Conservation (phyloP, 2,329 filamentous ascomycete species). For the Curvularia eragrostidis region DNA sequence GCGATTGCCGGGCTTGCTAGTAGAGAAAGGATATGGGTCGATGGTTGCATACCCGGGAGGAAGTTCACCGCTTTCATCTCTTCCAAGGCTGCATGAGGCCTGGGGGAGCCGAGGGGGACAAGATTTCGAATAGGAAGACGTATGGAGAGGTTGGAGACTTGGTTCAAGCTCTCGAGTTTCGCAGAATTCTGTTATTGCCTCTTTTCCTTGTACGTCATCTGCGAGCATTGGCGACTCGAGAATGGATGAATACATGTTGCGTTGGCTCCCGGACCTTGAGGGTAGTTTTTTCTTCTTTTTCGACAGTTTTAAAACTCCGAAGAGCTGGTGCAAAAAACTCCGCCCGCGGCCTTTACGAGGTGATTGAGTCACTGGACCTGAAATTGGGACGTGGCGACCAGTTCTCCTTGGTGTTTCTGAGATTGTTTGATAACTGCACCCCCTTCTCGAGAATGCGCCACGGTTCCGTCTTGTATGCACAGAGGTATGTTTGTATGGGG, state of each 20-base stretch:
- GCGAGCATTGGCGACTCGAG: neutral
- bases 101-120: neutral
- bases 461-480: neutral
- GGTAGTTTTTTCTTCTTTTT: neutral
- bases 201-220: neutral
- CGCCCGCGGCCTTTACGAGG: neutral
- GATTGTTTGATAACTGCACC: neutral
- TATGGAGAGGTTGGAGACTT: neutral
- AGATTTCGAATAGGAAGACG: neutral
- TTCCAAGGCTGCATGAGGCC: neutral
- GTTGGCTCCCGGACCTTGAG: neutral
- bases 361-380: neutral
- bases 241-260: neutral
- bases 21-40: slow-evolving; percentile 9
- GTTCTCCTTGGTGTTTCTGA: neutral
- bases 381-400: neutral
- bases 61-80: neutral
- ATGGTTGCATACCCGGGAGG: slow-evolving; percentile 9
- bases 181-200: neutral
- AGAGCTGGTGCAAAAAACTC: neutral
- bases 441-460: neutral
- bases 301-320: neutral
- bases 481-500: neutral
- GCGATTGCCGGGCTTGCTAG: neutral
- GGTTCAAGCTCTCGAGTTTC: neutral